These are phyloP conservation scores for Leucocoprinus leucothites DNA, from an alignment of 768 basidiomycete genomes.

Conservation along the genomic window DNA sequence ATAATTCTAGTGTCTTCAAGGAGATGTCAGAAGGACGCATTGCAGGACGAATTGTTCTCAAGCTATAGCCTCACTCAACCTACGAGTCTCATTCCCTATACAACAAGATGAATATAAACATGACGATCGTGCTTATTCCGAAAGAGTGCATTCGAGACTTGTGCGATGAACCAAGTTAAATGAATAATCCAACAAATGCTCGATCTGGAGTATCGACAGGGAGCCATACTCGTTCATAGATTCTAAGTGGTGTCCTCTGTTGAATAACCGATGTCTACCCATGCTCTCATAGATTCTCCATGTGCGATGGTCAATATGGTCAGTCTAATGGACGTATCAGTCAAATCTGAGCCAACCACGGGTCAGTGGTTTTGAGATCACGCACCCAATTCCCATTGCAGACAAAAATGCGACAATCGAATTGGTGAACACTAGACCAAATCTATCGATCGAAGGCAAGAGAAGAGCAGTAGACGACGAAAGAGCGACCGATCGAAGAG, in stretches of 20 bases:
- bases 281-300: slow-evolving; percentile 53
- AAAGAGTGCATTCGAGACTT: too few relatives aligned
- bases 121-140: too few relatives aligned
- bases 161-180: too few relatives aligned
- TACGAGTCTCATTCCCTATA: too few relatives aligned
- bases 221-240: background rate
- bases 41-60: slow-evolving; percentile 46
- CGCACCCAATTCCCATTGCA: slow-evolving; percentile 52
- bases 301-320: slow-evolving; percentile 52
- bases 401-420: slow-evolving; percentile 39
- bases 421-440: slow-evolving; percentile 52
- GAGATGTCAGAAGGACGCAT: slow-evolving; percentile 37
- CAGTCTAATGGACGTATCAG: slow-evolving; percentile 30
- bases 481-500: slow-evolving; percentile 41
- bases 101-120: too few relatives aligned
- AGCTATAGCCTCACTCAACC: too few relatives aligned
- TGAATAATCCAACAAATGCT: too few relatives aligned
- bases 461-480: slow-evolving; percentile 41
- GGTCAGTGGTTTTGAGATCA: background rate
- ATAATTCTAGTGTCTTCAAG: slow-evolving; percentile 32
- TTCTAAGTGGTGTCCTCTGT: slow-evolving; percentile 31
- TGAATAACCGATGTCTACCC: slow-evolving; percentile 56
- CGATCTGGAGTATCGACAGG: too few relatives aligned
- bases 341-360: background rate
- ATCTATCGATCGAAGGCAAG: slow-evolving; percentile 49